These are phyloP conservation scores for Boehmeria nivea DNA, from an alignment of 306 rosid genomes.

Conservation along the genomic window DNA sequence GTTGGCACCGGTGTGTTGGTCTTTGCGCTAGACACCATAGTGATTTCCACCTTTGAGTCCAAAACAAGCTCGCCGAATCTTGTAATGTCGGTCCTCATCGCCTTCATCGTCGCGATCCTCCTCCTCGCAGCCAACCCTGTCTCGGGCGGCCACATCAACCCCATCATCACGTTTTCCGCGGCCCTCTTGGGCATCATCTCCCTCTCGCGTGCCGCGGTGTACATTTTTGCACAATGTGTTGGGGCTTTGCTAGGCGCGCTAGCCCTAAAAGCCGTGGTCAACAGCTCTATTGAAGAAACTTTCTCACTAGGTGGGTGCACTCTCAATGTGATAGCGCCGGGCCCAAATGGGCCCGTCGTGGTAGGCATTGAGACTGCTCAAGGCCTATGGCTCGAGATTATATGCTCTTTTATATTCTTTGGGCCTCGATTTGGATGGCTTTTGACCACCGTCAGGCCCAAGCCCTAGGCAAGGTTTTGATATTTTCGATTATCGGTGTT, in stretches of 20 bases:
- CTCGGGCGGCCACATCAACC: slow-evolving; percentile 40
- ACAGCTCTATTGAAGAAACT: slow-evolving; percentile 13
- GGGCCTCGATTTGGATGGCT: slow-evolving; percentile 38
- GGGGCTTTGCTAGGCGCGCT: slow-evolving; percentile 35
- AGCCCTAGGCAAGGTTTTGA: slow-evolving; percentile 11
- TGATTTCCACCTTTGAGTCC: slow-evolving; percentile 34
- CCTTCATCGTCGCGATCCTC: slow-evolving; percentile 19
- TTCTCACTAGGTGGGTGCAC: slow-evolving; percentile 48
- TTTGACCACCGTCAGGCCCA: slow-evolving; percentile 34
- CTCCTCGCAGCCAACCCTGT: slow-evolving; percentile 29
- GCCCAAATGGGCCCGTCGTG: slow-evolving; percentile 24
- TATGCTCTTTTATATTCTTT: slow-evolving; percentile 32
- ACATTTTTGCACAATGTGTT: slow-evolving; percentile 30
- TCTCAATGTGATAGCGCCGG: slow-evolving; percentile 26
- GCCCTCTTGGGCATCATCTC: slow-evolving; percentile 30
- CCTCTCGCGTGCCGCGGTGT: slow-evolving; percentile 29
- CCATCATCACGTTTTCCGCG: slow-evolving; percentile 22
- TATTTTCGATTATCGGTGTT: slow-evolving; percentile 25
- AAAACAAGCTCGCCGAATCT: slow-evolving; percentile 27
- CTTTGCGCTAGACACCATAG: slow-evolving; percentile 33
- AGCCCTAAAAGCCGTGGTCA: slow-evolving; percentile 36
- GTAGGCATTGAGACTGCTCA: slow-evolving; percentile 23
- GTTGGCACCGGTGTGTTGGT: slow-evolving; percentile 32
- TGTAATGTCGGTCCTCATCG: slow-evolving; percentile 21
- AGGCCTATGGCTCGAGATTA: slow-evolving; percentile 33